Conservation (phyloP, 2,329 filamentous ascomycete genomes). For the Alternaria atra region DNA sequence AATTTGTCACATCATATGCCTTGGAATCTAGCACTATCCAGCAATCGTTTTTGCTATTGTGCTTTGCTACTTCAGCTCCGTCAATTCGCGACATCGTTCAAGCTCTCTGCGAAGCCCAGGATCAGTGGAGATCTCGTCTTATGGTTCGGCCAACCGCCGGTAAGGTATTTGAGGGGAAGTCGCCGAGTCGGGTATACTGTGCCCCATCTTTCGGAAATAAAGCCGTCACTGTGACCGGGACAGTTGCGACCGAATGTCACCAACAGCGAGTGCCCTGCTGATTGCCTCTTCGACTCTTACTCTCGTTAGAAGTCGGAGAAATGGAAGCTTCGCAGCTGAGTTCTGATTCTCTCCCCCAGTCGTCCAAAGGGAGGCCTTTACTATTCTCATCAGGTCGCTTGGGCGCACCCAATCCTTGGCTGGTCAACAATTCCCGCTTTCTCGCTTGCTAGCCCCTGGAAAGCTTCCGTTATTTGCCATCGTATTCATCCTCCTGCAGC, state of each 20-base stretch:
- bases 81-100: slow-evolving; percentile 36
- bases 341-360: too few species aligned
- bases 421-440: too few species aligned
- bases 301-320: too few species aligned
- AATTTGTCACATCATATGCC: slow-evolving; percentile 73
- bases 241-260: slow-evolving; percentile 4
- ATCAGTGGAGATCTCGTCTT: slow-evolving; percentile 6
- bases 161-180: slow-evolving; percentile 35
- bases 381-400: too few species aligned
- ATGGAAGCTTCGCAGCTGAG: too few species aligned
- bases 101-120: background rate
- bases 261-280: background rate
- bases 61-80: slow-evolving; percentile 47
- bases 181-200: slow-evolving; percentile 29
- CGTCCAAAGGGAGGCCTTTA: too few species aligned
- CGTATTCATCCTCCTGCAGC: too few species aligned
- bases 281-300: too few species aligned
- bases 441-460: too few species aligned
- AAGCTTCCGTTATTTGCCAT: too few species aligned
- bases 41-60: slow-evolving; percentile 48
- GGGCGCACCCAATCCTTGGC: too few species aligned
- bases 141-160: slow-evolving; percentile 27
- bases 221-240: slow-evolving; percentile 20
- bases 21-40: slow-evolving; percentile 75
- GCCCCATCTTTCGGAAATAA: slow-evolving; percentile 25